Percentiles rank a stretch among this genome's conserved stretches.
Conservation (phyloP, 495 filamentous ascomycete species). For the Corynascus novoguineensis region DNA sequence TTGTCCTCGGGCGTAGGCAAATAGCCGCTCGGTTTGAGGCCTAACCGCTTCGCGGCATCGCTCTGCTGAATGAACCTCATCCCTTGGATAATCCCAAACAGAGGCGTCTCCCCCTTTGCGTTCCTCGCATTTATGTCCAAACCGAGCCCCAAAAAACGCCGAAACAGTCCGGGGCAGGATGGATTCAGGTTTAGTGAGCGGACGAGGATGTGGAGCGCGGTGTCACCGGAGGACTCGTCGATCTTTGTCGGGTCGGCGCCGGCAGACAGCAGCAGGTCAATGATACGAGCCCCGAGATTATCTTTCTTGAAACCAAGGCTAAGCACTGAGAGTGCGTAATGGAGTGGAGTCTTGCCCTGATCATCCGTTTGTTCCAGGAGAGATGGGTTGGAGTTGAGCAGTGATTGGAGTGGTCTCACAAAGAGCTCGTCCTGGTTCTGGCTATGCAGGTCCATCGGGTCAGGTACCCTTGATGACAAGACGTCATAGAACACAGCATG, state of each 20-base stretch:
- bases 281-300: not conserved
- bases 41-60: too few relatives aligned
- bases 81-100: constrained; percentile 24
- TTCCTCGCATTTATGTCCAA: constrained; percentile 32
- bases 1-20: too few relatives aligned
- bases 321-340: constrained; percentile 13
- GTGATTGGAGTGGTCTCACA: not conserved
- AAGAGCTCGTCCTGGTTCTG: not conserved
- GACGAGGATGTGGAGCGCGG: constrained; percentile 24
- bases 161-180: constrained; percentile 11
- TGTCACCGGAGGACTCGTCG: constrained; percentile 22
- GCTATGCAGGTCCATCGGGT: not conserved
- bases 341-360: constrained; percentile 13
- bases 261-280: constrained; percentile 16
- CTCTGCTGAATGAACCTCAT: too few relatives aligned
- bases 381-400: not conserved
- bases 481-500: not conserved
- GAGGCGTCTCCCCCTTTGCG: constrained; percentile 26
- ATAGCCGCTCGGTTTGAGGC: too few relatives aligned
- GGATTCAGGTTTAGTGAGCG: not conserved
- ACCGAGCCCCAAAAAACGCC: constrained; percentile 22
- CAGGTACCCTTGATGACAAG: not conserved
- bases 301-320: not conserved
- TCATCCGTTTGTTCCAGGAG: constrained; percentile 16
- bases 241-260: constrained; percentile 18